Percentiles rank a stretch among this genome's conserved stretches.
Evolutionary conservation across 2,329 filamentous ascomycete genomes (phyloP).

Genomic region (Pseudopithomyces maydicus): DNA sequence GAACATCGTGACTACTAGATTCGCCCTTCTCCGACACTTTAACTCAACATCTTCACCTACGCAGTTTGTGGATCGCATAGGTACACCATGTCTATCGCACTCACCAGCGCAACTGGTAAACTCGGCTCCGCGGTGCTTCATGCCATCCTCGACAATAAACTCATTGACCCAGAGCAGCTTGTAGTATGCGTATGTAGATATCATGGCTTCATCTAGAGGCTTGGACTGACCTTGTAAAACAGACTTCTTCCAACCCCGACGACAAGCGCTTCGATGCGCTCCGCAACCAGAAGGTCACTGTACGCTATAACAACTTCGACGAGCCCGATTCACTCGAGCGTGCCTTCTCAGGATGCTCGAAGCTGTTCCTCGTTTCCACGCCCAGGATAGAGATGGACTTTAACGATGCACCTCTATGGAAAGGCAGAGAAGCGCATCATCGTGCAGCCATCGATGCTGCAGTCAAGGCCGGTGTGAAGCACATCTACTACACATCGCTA

Average conservation of each 20-base stretch:
- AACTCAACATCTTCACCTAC: no score
- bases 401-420: conserved; percentile 46
- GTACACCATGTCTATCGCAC: conserved; percentile 31
- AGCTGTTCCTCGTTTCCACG: conserved; percentile 53
- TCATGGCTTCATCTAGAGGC: neutral
- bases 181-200: conserved; percentile 41
- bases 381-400: conserved; percentile 52
- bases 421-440: conserved; percentile 52
- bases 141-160: conserved; percentile 48
- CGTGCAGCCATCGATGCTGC: conserved; percentile 51
- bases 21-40: no score
- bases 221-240: neutral
- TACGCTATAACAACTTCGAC: conserved; percentile 49
- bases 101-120: conserved; percentile 53
- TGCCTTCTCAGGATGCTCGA: conserved; percentile 46
- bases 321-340: conserved; percentile 36
- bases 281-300: conserved; percentile 34
- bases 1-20: no score
- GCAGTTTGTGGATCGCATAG: conserved; percentile 7
- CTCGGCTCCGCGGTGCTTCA: conserved; percentile 51
- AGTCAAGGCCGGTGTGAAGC: conserved; percentile 46
- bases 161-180: conserved; percentile 45
- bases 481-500: conserved; percentile 54
- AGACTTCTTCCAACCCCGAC: conserved; percentile 27
- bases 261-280: conserved; percentile 32